These are phyloP conservation scores for Glomus cerebriforme DNA, from an alignment of 192 early-diverging fungal species.

Conservation along the genomic window DNA sequence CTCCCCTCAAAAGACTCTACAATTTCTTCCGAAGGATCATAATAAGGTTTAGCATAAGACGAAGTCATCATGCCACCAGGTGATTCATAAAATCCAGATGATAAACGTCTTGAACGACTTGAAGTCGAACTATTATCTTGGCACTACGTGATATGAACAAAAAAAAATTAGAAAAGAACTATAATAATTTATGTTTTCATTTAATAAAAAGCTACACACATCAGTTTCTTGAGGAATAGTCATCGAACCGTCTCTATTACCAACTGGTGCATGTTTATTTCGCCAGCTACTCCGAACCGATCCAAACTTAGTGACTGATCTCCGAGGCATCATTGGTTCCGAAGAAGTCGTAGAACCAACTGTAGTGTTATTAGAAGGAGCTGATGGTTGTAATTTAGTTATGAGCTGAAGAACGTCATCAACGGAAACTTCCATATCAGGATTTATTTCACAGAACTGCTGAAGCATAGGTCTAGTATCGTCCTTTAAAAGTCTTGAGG, in stretches of 20 bases:
- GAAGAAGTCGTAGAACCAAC: slow-evolving; percentile 28
- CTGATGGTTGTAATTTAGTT: slow-evolving; percentile 33
- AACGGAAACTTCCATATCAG: slow-evolving; percentile 47
- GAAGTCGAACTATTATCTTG: not conserved
- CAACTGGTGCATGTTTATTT: slow-evolving; percentile 9
- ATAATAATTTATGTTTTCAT: not conserved
- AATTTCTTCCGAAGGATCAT: not conserved
- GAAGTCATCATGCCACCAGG: not conserved
- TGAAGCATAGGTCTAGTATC: slow-evolving; percentile 39
- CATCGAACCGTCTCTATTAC: not conserved
- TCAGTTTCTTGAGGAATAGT: not conserved
- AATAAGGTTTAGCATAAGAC: not conserved
- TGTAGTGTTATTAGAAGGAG: slow-evolving; percentile 29
- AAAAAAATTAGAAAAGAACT: not conserved
- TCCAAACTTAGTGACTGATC: slow-evolving; percentile 24
- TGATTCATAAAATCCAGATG: slow-evolving; percentile 7
- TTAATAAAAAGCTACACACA: not conserved
- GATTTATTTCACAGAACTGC: slow-evolving; percentile 36
- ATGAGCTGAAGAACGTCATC: slow-evolving; percentile 47
- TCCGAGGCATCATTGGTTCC: slow-evolving; percentile 19
- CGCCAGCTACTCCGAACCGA: slow-evolving; percentile 25
- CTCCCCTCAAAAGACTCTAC: slow-evolving; percentile 14
- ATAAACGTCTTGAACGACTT: not conserved
- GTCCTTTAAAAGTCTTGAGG: slow-evolving; percentile 35
- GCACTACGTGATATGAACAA: not conserved